Evolutionary conservation across 352 stramenopile species (phyloP), one percentile per base, ranked within the genome.

Genomic region (Phytophthora podocarpi): DNA sequence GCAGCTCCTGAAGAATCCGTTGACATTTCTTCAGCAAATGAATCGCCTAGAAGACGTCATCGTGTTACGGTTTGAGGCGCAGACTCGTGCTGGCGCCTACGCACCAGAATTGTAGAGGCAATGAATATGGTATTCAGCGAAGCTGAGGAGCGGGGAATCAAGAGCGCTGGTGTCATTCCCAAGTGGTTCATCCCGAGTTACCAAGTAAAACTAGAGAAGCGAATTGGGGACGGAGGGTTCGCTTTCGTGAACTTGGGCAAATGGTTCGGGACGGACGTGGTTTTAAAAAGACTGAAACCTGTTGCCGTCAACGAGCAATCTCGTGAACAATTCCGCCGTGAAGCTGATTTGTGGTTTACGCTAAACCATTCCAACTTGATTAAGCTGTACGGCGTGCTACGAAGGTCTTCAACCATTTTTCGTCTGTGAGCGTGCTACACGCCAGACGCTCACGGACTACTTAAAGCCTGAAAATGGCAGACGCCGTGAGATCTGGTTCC

Each of bases 331-430:
- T 75, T 74, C 21, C 59, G 53, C 21, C 42, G 47, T 13, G 56
- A 75, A 30, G 67, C 62, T 2, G 50, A 59, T 49, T 55, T 68
- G 27, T 75, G 67, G 61, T 66, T 72, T 16, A 70, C 59, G 12
- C 34, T 75, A 28, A 67, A 70, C 26, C 67, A 75, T 28, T 70
- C 61, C 20, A 71, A 75, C 39, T 46, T 75, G 40, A 68, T 72
- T 5, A 71, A 70, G 13, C 16, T 75, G 5, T 75, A 75, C 28
- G 67, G 67, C 1, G 67, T 75, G 67, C 28, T 62, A 69, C 12
- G 51, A 58, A 30, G 62, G 55, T 24, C 15, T 24, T 1, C 49
- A 71, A 24, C 64, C 64, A 18, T 72, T 75, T 21, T 72, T 71
- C 21, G 67, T 75, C 2, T 71, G 55, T 58, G 67, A 75, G 21